Base-by-base conservation (phyloP, 106 monocot species). In the Apostasia shenzhenica region DNA sequence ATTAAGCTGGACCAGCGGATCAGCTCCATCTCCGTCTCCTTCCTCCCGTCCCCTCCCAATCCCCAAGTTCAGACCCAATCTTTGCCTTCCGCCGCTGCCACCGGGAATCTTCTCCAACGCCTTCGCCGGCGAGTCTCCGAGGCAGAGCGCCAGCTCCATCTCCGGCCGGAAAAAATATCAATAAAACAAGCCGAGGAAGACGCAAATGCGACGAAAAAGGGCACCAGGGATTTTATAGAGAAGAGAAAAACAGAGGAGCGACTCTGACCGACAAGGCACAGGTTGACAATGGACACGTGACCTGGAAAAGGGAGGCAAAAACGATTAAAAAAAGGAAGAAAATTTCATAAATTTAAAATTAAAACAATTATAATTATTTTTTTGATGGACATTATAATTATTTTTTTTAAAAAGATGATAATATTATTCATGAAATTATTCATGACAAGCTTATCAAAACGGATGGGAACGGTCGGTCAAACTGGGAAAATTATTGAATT, bases 1-100 rank as follows among this genome's bases (percentile, higher is more conserved):
- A 2, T 69, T 41, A 42, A 81, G 72, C 62, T 81, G 81, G 11
- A 81, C 68, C 46, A 72, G 68, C 0, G 72, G 67, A 45, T 61
- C 66, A 47, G 8, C 50, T 46, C 7, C 46, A 2, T 52, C 59
- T 9, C 8, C 39, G 48, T 59, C 61, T 45, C 43, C 39, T 55
- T 46, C 67, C 14, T 67, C 67, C 1, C 43, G 55, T 48, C 14
- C 2, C 11, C n/a, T 37, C 6, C 48, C 54, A 14, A 77, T 41
- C 63, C 77, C 77, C 57, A 77, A 39, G 40, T 70, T 57, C n/a
- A 77, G 39, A 40, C 55, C 64, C 42, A 67, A n/a, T 7, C 45
- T 67, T 48, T 41, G 47, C 54, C 61, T 59, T 45, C 41, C 54
- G 6, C 54, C 46, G 6, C 7, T 14, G n/a, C 13, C 55, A 2